Evolutionary conservation across 352 stramenopile species (phyloP).

Genomic region (Ochromonadaceae sp.): DNA sequence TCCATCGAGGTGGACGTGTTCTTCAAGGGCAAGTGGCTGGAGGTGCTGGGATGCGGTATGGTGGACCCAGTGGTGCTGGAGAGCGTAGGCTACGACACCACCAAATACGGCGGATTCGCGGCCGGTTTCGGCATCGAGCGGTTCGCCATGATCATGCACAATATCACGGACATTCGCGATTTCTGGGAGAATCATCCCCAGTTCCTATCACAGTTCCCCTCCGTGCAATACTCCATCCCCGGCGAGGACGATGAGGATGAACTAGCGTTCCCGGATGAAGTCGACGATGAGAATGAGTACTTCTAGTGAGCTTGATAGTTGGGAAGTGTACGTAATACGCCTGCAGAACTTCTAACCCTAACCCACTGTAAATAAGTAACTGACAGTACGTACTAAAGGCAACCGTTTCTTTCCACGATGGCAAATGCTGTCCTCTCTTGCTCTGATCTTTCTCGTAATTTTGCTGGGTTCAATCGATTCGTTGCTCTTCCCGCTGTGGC

Average conservation of each 20-base stretch:
- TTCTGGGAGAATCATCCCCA: constrained; percentile 93
- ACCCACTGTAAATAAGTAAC: not conserved
- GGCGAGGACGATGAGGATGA: no score
- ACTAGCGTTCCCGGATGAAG: no score
- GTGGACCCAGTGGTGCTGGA: constrained; percentile 82
- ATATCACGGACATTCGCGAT: constrained; percentile 97
- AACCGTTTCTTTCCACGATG: constrained; percentile 4
- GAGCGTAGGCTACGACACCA: constrained; percentile 41
- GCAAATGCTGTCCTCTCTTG: not conserved
- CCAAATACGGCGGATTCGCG: constrained; percentile 64
- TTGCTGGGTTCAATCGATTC: not conserved
- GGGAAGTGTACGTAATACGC: not conserved
- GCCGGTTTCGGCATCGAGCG: constrained; percentile 95
- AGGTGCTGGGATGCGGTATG: constrained; percentile 94
- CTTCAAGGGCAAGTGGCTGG: constrained; percentile 94
- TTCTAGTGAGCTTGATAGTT: not conserved
- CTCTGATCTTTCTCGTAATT: not conserved
- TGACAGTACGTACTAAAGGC: not conserved
- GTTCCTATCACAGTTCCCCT: constrained; percentile 72
- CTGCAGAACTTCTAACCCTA: not conserved
- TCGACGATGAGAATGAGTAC: no score
- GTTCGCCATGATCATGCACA: constrained; percentile 96
- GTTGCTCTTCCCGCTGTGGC: not conserved
- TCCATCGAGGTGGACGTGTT: constrained; percentile 96
- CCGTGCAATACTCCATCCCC: no score